Conservation (phyloP, 768 basidiomycete species). For the Suillus subluteus region DNA sequence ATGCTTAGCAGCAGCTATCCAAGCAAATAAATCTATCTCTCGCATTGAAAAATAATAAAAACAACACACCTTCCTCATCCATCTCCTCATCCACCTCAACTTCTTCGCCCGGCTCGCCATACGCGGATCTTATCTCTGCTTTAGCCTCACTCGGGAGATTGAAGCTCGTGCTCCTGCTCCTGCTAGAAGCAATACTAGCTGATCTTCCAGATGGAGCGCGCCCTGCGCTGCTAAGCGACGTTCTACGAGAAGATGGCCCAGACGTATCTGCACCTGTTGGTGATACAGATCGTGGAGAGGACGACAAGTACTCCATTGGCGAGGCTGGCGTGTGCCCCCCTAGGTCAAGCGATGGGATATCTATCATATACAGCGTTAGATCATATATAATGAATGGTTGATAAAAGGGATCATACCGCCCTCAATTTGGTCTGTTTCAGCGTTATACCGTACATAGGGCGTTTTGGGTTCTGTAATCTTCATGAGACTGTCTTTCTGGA, state of each 20-base stretch:
- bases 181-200: constrained; percentile 66
- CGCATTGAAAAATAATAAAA: constrained; percentile 5
- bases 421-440: constrained; percentile 83
- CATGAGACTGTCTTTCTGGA: constrained; percentile 95
- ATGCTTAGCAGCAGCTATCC: constrained; percentile 76
- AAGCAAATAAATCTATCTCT: constrained; percentile 4
- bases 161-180: constrained; percentile 88
- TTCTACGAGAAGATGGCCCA: constrained; percentile 71
- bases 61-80: constrained; percentile 80
- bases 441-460: constrained; percentile 90
- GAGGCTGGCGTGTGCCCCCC: constrained; percentile 33
- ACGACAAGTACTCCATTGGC: constrained; percentile 39
- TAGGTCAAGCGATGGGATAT: constrained; percentile 83
- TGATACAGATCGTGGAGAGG: constrained; percentile 50
- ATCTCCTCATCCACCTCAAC: constrained; percentile 78
- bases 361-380: constrained; percentile 39
- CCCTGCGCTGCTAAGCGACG: constrained; percentile 71
- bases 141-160: constrained; percentile 74
- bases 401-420: constrained; percentile 58
- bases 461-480: constrained; percentile 99
- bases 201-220: constrained; percentile 58
- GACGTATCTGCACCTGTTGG: constrained; percentile 65
- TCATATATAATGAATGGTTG: constrained; percentile 4
- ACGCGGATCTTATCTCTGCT: constrained; percentile 55
- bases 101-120: constrained; percentile 48